Percentiles rank a stretch among this genome's conserved stretches.
These are phyloP conservation scores for Mycogone perniciosa DNA, from an alignment of 2,329 filamentous ascomycete species.

Conservation along the genomic window DNA sequence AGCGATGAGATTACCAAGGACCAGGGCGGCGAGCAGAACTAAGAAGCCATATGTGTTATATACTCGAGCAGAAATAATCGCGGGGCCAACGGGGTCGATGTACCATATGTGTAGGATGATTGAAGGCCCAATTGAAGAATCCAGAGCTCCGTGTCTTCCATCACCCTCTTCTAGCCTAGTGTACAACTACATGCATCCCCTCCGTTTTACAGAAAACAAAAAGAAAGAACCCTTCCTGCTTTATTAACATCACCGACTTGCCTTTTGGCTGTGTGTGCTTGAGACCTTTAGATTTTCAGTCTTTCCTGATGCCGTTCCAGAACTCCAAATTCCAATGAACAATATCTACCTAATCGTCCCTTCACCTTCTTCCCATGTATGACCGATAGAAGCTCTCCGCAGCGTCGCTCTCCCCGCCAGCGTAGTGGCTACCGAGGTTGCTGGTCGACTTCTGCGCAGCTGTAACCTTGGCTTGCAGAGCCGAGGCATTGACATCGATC, in stretches of 20 bases:
- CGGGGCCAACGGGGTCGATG: neutral
- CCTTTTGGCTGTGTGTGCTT: slow-evolving; percentile 9
- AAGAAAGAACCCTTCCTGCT: slow-evolving; percentile 10
- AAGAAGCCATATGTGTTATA: slow-evolving; percentile 20
- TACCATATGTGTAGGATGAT: neutral
- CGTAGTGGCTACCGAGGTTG: slow-evolving; percentile 50
- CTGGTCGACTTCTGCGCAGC: slow-evolving; percentile 75
- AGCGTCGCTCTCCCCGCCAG: slow-evolving; percentile 59
- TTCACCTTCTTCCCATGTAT: slow-evolving; percentile 67
- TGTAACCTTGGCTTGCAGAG: slow-evolving; percentile 74
- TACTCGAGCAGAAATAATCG: neutral
- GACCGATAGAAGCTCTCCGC: slow-evolving; percentile 89
- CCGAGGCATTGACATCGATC: slow-evolving; percentile 80
- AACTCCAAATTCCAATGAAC: slow-evolving; percentile 14
- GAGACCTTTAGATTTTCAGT: slow-evolving; percentile 10
- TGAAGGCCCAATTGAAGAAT: slow-evolving; percentile 8
- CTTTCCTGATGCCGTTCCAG: slow-evolving; percentile 12
- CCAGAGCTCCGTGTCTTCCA: slow-evolving; percentile 18
- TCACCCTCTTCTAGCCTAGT: slow-evolving; percentile 30
- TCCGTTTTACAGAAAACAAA: slow-evolving; percentile 1
- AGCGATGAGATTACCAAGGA: slow-evolving; percentile 74
- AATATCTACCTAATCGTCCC: slow-evolving; percentile 14
- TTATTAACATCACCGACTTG: slow-evolving; percentile 7
- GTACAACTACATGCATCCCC: slow-evolving; percentile 31
- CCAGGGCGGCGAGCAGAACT: slow-evolving; percentile 62